These are phyloP conservation scores for Dryas drummondii DNA, from an alignment of 306 rosid genomes.

Conservation along the genomic window DNA sequence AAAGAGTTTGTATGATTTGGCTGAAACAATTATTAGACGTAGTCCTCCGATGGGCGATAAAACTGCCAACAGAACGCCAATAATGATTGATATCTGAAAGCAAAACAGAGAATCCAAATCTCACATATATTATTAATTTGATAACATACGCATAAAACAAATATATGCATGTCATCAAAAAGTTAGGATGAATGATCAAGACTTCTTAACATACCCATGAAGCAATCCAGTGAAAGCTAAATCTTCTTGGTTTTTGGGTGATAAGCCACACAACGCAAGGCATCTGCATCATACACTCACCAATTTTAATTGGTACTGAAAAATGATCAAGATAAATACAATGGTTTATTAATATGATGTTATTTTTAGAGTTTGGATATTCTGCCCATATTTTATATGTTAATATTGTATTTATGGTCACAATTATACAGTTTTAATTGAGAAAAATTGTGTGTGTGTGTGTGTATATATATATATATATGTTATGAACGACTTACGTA, in stretches of 20 bases:
- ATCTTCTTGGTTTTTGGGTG: slow-evolving; percentile 30
- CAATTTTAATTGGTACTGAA: background rate
- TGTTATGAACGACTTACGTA: slow-evolving; percentile 33
- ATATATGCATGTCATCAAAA: background rate
- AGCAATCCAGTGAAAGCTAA: slow-evolving; percentile 47
- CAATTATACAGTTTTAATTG: too few species aligned
- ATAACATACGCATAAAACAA: background rate
- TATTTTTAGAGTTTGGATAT: background rate
- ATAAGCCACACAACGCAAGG: slow-evolving; percentile 63
- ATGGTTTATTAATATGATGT: background rate
- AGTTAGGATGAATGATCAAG: background rate
- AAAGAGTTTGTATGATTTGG: slow-evolving; percentile 42
- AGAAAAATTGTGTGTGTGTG: too few species aligned
- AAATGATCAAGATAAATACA: background rate
- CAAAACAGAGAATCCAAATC: background rate
- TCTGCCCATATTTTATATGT: too few species aligned
- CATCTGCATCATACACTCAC: slow-evolving; percentile 33
- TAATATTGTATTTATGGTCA: too few species aligned
- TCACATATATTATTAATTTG: background rate
- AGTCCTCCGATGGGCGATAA: slow-evolving; percentile 66
- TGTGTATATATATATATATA: background rate
- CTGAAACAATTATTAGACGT: slow-evolving; percentile 46
- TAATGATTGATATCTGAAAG: slow-evolving; percentile 27
- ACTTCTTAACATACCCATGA: slow-evolving; percentile 37
- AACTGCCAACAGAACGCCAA: slow-evolving; percentile 32